phyloP scores from a whole-genome alignment of 345 rosid species.

The Eucalyptus brandiana region DNA sequence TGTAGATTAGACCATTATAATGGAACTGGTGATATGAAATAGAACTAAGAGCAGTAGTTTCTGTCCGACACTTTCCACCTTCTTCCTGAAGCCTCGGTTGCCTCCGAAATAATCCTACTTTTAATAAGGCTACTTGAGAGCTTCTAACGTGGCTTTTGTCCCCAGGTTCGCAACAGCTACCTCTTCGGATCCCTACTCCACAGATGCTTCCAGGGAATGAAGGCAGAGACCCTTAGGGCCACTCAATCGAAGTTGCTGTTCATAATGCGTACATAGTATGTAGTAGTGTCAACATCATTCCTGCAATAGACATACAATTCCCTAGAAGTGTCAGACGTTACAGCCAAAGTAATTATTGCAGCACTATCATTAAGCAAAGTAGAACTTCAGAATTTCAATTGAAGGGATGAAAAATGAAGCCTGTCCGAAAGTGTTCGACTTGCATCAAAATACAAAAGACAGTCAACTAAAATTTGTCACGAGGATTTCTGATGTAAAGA shows the following conservation, averaged over 20 bases:
- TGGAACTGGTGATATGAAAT: background rate
- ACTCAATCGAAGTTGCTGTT: background rate
- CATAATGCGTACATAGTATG: background rate
- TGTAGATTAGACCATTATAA: background rate
- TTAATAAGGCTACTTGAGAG: background rate
- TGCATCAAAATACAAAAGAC: background rate
- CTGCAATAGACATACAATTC: background rate
- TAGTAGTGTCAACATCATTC: background rate
- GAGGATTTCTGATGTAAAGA: background rate
- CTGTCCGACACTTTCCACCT: background rate
- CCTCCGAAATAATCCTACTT: background rate
- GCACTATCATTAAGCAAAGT: background rate
- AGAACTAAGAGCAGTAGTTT: background rate
- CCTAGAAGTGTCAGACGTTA: background rate
- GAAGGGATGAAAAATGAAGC: background rate
- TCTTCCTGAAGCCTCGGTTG: background rate
- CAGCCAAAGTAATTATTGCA: background rate
- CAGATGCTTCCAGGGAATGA: background rate
- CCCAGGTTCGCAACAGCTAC: conserved; percentile 7
- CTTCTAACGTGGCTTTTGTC: conserved; percentile 9
- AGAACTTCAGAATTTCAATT: background rate
- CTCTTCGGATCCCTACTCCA: background rate
- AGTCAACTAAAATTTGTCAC: background rate
- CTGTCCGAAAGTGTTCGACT: background rate
- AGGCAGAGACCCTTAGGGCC: background rate